Percentiles rank a stretch among this genome's conserved stretches.
Conservation (phyloP, 495 filamentous ascomycete genomes). For the Pyrenopolyporus hunteri region DNA sequence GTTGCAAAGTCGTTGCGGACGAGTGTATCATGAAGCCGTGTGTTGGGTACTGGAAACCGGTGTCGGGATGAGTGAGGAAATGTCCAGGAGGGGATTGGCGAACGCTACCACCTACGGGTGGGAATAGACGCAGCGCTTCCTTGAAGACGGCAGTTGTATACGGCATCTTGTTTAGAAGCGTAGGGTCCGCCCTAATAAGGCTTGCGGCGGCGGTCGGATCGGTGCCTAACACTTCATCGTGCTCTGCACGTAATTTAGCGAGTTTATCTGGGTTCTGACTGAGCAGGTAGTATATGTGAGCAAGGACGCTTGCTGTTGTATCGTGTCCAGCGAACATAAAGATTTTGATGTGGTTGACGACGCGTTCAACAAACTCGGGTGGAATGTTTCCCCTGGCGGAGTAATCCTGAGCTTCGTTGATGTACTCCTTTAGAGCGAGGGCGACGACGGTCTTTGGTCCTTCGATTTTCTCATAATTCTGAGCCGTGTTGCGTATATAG, state of each 20-base stretch:
- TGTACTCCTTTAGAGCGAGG: conserved; percentile 36
- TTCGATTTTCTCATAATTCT: conserved; percentile 32
- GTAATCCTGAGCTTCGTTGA: conserved; percentile 17
- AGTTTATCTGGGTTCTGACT: conserved; percentile 43
- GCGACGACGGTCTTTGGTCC: conserved; percentile 34
- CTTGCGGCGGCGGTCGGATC: conserved; percentile 33
- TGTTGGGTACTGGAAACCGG: conserved; percentile 43
- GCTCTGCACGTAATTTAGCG: conserved; percentile 46
- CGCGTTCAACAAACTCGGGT: conserved; percentile 27
- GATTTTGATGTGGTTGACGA: conserved; percentile 41
- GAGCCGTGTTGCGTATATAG: conserved; percentile 22
- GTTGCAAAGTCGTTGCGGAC: conserved; percentile 35
- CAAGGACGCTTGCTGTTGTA: conserved; percentile 50
- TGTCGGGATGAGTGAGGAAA: conserved; percentile 40
- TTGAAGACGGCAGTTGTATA: conserved; percentile 58
- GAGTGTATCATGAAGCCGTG: conserved; percentile 44
- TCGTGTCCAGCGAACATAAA: conserved; percentile 57
- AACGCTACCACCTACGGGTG: conserved; percentile 43
- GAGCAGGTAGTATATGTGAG: conserved; percentile 49
- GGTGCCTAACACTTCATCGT: conserved; percentile 46
- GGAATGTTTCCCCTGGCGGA: conserved; percentile 19
- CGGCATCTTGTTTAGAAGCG: conserved; percentile 49
- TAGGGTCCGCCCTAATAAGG: conserved; percentile 42
- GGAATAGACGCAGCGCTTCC: conserved; percentile 54
- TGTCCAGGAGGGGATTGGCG: conserved; percentile 45